Base-by-base conservation (phyloP, 306 rosid genomes). In the Glycine tomentella region DNA sequence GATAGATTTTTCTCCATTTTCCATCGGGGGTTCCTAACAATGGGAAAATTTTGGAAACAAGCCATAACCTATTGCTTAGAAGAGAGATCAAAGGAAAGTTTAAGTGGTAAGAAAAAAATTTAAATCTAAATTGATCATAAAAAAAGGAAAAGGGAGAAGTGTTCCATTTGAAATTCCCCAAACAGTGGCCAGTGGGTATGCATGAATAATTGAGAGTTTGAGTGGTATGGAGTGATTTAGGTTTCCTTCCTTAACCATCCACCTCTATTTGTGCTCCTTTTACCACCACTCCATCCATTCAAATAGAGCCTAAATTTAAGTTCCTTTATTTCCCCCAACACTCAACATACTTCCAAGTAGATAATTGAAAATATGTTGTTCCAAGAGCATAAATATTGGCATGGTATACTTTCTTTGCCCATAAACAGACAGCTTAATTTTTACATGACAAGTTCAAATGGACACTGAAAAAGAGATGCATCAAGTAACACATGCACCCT, bases 371-470 rank as follows among this genome's bases (percentile, higher is more conserved):
- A 52, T 44, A 75, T 38, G 45, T n/a, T 44, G 16, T 64, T 48
- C 57, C 13, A 25, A 63, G 40, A 67, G 49, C 16, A 49, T 79
- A 8, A 62, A 12, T 58, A 72, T 65, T 44, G 31, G 57, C 68
- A 72, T 25, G 20, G 59, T 33, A 6, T 46, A 16, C 76, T 75
- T 14, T 34, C 50, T 63, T 61, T 50, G 64, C 15, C 52, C 59
- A 6, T 36, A 74, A 48, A 61, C 44, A 68, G 20, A 55, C 67
- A 74, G 53, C 56, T 71, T 64, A 61, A n/a, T 44, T 75, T 80
- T 59, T 59, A 33, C 42, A 59, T 53, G 45, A 25, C 25, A 53
- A 57, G 36, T 50, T 44, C 74, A 78, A 81, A 48, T 63, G 31
- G 46, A 78, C 42, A 56, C 25, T 4, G 40, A 57, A 33, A 20